Evolutionary conservation across 495 filamentous ascomycete species (phyloP).

Genomic region (Ramalina intermedia): DNA sequence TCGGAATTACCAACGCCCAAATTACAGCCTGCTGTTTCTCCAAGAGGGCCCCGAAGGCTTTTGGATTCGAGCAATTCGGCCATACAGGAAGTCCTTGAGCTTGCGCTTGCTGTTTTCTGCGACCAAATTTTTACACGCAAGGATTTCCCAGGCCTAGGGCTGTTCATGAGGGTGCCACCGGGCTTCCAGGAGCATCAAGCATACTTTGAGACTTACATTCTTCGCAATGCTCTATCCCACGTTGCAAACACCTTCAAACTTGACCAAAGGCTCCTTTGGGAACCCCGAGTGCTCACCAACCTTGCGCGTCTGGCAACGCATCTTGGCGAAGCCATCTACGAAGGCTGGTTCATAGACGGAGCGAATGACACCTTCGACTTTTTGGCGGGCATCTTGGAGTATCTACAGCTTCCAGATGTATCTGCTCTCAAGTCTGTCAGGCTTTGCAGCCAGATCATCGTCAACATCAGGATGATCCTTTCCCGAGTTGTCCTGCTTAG

Average conservation of each 20-base stretch:
- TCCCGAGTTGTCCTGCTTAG: conserved; percentile 63
- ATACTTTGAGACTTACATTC: conserved; percentile 82
- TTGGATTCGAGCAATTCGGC: conserved; percentile 50
- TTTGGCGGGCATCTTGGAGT: conserved; percentile 69
- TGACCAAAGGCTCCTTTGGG: conserved; percentile 55
- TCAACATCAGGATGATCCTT: conserved; percentile 58
- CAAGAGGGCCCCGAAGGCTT: conserved; percentile 26
- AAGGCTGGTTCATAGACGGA: conserved; percentile 89
- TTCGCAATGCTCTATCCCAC: conserved; percentile 58
- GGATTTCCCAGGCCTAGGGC: conserved; percentile 78
- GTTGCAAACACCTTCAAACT: conserved; percentile 54
- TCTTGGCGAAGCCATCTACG: conserved; percentile 77
- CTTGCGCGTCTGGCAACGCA: conserved; percentile 65
- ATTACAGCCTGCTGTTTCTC: conserved; percentile 45
- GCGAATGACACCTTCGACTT: conserved; percentile 74
- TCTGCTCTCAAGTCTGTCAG: conserved; percentile 68
- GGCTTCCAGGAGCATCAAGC: conserved; percentile 89
- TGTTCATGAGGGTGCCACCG: conserved; percentile 80
- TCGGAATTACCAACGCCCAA: conserved; percentile 41
- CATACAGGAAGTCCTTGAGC: conserved; percentile 57
- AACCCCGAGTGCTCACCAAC: conserved; percentile 75
- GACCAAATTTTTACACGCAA: conserved; percentile 72
- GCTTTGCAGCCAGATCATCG: conserved; percentile 67
- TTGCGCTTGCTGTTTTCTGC: conserved; percentile 62
- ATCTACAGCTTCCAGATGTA: conserved; percentile 76